Evolutionary conservation across 2,329 filamentous ascomycete genomes (phyloP), one percentile per base, ranked within the genome.

Genomic region (Claviceps africana): DNA sequence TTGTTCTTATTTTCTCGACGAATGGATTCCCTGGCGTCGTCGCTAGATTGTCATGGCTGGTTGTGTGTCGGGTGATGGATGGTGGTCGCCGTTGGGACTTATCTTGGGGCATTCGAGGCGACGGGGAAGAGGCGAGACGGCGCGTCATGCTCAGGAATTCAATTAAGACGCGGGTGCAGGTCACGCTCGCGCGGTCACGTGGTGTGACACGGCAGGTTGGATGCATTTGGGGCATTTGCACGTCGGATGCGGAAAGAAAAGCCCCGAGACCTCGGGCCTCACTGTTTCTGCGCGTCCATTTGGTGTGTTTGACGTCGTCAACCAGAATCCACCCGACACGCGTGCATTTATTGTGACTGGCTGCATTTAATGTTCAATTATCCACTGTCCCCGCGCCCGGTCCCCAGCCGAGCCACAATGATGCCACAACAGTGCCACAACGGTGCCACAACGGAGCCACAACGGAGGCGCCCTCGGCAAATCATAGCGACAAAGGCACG

Each of bases 181-280:
- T 47, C 51, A 52, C 50, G 51, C 21, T 21, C 49, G 60, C 65
- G 65, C 50, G 17, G 48, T 65, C 65, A 67, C 65, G 64, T 67
- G 49, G 33, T 19, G 50, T 9, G 5, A 19, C 19, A n/a, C 37
- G 9, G 37, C 17, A 40, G 9, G 25, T 35, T 47, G 46, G n/a
- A n/a, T n/a, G n/a, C n/a, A n/a, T n/a, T 6, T 31, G 45, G 40
- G 47, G 46, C 30, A 19, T 11, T 47, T 33, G 45, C 19, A 19
- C 19, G 45, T 22, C 15, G 35, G 19, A 35, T 43, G 40, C 40
- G 21, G 21, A 22, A 19, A 21, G n/a, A n/a, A n/a, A n/a, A n/a
- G n/a, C n/a, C n/a, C n/a, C n/a, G n/a, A n/a, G n/a, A n/a, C n/a
- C n/a, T n/a, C n/a, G n/a, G n/a, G n/a, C n/a, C n/a, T n/a, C n/a